Evolutionary conservation across 768 basidiomycete species (phyloP), one percentile per base, ranked within the genome.

Genomic region (Psilocybe tampanensis): DNA sequence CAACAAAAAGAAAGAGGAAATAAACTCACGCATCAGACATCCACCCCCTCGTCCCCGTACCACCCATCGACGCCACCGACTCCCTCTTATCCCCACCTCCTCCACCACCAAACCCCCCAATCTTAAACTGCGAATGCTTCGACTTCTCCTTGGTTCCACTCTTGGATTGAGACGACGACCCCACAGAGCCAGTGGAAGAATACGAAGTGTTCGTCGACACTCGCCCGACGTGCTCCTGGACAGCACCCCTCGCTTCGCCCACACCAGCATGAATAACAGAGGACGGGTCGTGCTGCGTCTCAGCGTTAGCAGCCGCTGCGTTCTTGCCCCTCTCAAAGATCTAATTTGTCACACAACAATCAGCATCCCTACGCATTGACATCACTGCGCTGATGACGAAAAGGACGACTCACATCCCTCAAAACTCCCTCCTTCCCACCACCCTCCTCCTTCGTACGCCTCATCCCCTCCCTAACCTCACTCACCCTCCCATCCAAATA

Each of bases 401-500:
- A 41, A 44, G 23, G 15, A 29, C 52, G 13, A 43, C 80, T 32
- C 44, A 88, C 84, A 52, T 86, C 80, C 67, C 85, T 84, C 55
- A 94, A 66, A 4, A 79, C 84, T 51, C 90, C 78, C 13, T 63
- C 63, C 48, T 9, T 29, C 73, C 59, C 22, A 66, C 72, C 32
- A 11, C 44, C 22, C 4, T 67, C 73, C 15, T 32, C 64, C 66
- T 74, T 75, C 19, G 75, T 92, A 62, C 84, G 83, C 45, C 85
- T 80, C 85, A 93, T 86, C 34, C 84, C 77, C 58, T 92, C 88
- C n/a, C 91, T 77, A 44, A 98, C 92, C n/a, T 82, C 80, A 21
- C 93, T 89, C 18, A 98, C 83, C 74, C 95, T 93, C 15, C 89
- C 90, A 65, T 98, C 94, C 41, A 94, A 76, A 62, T 94, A 91